A percentile compares a stretch with the other conserved stretches of the same genome.
Conservation (phyloP, 345 rosid species). For the Moricandia arvensis region DNA sequence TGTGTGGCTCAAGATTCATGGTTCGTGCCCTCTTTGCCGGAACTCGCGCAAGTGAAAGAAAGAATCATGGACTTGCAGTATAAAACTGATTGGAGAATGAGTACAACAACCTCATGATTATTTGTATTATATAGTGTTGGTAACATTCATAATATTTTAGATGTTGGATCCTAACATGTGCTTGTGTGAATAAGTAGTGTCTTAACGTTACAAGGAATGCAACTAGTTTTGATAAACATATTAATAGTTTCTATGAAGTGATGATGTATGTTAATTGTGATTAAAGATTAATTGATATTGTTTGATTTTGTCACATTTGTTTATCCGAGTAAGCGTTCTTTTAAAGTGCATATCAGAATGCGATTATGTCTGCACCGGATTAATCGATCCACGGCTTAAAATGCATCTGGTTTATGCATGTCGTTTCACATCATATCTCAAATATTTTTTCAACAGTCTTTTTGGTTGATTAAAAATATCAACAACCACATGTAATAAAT, state of each 20-base stretch:
- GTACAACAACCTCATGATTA: neutral
- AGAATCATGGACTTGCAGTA: neutral
- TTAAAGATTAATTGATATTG: neutral
- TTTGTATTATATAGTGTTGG: neutral
- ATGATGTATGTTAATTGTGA: neutral
- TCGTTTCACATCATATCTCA: neutral
- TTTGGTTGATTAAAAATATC: slow-evolving; percentile 1
- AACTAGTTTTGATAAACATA: neutral
- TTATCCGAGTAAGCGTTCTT: neutral
- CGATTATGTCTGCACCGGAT: neutral
- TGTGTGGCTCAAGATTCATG: slow-evolving; percentile 58
- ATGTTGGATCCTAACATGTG: neutral
- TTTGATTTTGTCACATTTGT: neutral
- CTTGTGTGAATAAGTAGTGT: neutral
- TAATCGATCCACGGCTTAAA: neutral
- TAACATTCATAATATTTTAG: neutral
- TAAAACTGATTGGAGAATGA: neutral
- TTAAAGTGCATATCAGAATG: neutral
- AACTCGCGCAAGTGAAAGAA: neutral
- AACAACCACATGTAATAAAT: slow-evolving; percentile 19
- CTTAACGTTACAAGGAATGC: neutral
- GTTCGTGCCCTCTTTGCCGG: slow-evolving; percentile 49
- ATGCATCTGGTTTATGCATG: neutral
- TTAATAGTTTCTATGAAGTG: neutral
- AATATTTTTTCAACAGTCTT: neutral